Base-by-base conservation (phyloP, 768 basidiomycete genomes). In the Porphyrellus cyaneotinctus region DNA sequence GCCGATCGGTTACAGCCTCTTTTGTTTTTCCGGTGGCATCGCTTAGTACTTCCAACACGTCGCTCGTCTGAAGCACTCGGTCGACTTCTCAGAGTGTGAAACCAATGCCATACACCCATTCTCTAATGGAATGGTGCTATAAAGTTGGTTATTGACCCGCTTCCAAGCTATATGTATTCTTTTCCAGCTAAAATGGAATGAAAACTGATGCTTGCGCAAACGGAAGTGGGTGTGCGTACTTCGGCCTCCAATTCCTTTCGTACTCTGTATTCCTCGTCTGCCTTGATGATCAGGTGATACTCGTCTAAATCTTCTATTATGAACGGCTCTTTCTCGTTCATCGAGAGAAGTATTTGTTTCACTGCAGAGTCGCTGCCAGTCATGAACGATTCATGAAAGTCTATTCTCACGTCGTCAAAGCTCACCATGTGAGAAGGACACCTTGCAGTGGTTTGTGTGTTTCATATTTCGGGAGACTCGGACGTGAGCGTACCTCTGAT, bases 271-370 rank as follows among this genome's bases (percentile, higher is more conserved):
- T 92, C 87, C 55, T 86, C 83, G 52, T 93, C 91, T 2, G 85
- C 84, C 62, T 87, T 88, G 67, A 93, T 87, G 48, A 93, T 82
- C 2, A 94, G 62, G 70, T 92, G 89, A 56, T 82, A 79, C 59
- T 91, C 88, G 64, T 93, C 91, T 23, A 94, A 68, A 61, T 94
- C 91, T 60, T 92, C 87, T 54, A 94, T 88, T 57, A 94, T 85
- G 67, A 94, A 94, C 49, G 76, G 80, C 10, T 81, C 75, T 63
- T 79, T 84, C 63, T 92, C 88, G 64, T 93, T 88, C 84, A 93
- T 82, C 31, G 82, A 74, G 47, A 91, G 74, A 32, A 93, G 75
- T 50, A 93, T 91, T 65, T 92, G 89, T 70, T 93, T 94, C 54
- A 94, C 91, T 1, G 90, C 91, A 2, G 89, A 83, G 67, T 94